phyloP scores from a whole-genome alignment of 2,329 filamentous ascomycete genomes.

The Colletotrichum sp. region DNA sequence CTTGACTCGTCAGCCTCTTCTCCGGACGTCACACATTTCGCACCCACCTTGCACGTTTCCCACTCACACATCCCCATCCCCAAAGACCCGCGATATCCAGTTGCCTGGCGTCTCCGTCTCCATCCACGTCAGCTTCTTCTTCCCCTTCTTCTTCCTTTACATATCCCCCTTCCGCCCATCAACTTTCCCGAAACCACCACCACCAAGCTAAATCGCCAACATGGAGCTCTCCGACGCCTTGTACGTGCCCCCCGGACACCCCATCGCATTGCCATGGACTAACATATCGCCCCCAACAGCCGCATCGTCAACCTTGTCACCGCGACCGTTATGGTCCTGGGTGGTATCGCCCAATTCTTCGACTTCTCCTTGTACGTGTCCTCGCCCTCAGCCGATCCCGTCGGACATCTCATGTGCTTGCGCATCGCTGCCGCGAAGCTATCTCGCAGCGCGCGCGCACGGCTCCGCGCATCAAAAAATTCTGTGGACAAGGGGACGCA shows the following conservation, averaged over 20 bases:
- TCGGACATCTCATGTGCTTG: neutral
- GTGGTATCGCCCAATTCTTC: conserved; percentile 79
- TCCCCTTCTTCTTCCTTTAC: neutral
- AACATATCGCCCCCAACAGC: conserved; percentile 52
- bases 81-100: conserved; percentile 9
- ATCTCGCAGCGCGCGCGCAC: conserved; percentile 1
- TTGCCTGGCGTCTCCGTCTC: conserved; percentile 7
- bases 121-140: conserved; percentile 17
- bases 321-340: conserved; percentile 85
- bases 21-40: conserved; percentile 18
- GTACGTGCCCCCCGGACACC: conserved; percentile 58
- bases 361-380: conserved; percentile 60
- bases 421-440: neutral
- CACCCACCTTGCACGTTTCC: conserved; percentile 10
- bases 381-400: neutral
- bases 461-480: neutral
- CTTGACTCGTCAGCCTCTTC: conserved; percentile 20
- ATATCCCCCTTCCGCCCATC: neutral
- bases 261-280: neutral
- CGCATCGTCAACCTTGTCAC: conserved; percentile 93
- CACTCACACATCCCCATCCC: conserved; percentile 7
- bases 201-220: conserved; percentile 29
- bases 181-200: neutral
- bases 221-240: conserved; percentile 96
- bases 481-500: neutral